These are phyloP conservation scores for Suhomyces chickasaworum DNA, from an alignment of 1,139 yeast genomes.

Conservation along the genomic window DNA sequence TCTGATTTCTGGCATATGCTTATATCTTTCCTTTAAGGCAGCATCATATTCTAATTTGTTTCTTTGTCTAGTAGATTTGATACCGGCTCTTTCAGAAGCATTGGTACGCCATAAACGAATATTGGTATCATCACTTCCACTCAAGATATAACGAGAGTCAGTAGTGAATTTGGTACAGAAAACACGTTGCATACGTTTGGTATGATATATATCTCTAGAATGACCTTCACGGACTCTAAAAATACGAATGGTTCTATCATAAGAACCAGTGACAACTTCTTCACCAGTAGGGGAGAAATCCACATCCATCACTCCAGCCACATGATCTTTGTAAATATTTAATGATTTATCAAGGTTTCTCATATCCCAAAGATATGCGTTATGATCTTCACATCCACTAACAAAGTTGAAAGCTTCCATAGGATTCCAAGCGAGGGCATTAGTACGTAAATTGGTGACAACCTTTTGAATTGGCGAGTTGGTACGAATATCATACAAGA, in stretches of 20 bases:
- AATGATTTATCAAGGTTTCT: constrained; percentile 77
- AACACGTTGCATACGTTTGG: constrained; percentile 96
- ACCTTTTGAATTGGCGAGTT: constrained; percentile 90
- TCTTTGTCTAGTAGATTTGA: constrained; percentile 79
- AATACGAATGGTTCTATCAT: constrained; percentile 88
- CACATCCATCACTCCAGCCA: constrained; percentile 90
- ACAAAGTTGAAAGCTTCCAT: constrained; percentile 96
- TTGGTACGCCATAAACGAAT: constrained; percentile 88
- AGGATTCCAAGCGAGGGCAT: constrained; percentile 93
- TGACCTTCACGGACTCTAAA: constrained; percentile 81
- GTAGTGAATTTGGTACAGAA: constrained; percentile 82
- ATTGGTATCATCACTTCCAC: constrained; percentile 97
- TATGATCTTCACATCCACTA: constrained; percentile 92
- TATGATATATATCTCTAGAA: constrained; percentile 92
- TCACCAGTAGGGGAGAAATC: constrained; percentile 98
- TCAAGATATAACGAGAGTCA: constrained; percentile 82
- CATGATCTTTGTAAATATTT: constrained; percentile 92
- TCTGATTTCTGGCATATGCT: constrained; percentile 94
- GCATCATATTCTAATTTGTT: constrained; percentile 86
- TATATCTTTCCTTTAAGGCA: constrained; percentile 87
- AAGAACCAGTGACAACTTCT: constrained; percentile 92
- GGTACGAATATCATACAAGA: constrained; percentile 90
- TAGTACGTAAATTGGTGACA: constrained; percentile 79
- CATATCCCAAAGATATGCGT: constrained; percentile 95
- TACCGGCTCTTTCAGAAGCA: constrained; percentile 81